These are phyloP conservation scores for Cutaneotrichosporon sp. DNA, from an alignment of 1,284 basidiomycete genomes.

Conservation along the genomic window DNA sequence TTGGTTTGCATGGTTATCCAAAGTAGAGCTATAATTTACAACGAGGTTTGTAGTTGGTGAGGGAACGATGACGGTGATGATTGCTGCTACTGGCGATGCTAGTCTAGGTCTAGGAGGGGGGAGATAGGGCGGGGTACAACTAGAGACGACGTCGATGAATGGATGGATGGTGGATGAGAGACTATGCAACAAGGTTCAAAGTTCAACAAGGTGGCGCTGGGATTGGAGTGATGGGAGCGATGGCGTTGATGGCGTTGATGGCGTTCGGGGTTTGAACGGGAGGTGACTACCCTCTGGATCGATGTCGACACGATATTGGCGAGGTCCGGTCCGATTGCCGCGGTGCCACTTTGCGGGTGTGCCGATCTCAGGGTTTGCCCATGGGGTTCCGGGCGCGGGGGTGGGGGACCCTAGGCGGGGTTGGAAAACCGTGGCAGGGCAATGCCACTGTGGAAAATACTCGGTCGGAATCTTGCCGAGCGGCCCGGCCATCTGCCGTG, in stretches of 20 bases:
- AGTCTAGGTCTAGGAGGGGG: not conserved
- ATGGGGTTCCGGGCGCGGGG: not conserved
- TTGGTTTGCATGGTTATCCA: constrained; percentile 1
- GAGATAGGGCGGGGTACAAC: not conserved
- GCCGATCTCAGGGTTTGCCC: too few species aligned
- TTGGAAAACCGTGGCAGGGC: not conserved
- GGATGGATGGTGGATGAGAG: too few species aligned
- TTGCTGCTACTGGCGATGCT: not conserved
- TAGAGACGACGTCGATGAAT: too few species aligned
- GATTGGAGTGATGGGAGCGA: too few species aligned
- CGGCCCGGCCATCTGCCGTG: not conserved
- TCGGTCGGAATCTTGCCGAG: not conserved
- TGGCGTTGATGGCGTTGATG: not conserved
- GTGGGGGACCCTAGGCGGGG: not conserved
- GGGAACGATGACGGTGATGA: not conserved
- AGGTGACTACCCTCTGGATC: too few species aligned
- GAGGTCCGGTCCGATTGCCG: not conserved
- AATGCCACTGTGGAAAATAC: not conserved
- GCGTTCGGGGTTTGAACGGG: not conserved
- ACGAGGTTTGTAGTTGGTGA: constrained; percentile 3
- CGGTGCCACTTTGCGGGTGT: not conserved
- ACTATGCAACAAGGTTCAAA: not conserved
- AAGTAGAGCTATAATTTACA: constrained; percentile 10
- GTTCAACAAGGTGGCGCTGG: too few species aligned
- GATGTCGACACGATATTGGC: not conserved